A percentile compares a stretch with the other conserved stretches of the same genome.
Evolutionary conservation across 2,329 filamentous ascomycete genomes (phyloP).

Genomic region (Pseudogymnoascus sp.): DNA sequence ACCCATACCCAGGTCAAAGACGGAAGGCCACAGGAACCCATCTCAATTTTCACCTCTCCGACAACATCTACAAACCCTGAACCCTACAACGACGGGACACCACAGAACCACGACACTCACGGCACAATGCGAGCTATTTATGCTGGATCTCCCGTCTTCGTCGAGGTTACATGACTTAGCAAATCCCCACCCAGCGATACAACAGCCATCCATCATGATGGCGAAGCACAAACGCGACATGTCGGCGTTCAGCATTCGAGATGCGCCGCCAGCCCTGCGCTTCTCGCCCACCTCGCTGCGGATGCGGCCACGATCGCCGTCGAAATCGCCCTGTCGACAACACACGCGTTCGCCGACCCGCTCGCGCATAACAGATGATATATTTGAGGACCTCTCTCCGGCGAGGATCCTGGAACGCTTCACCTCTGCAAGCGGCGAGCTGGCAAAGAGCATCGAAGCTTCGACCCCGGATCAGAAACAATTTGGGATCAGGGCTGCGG

Average conservation of each 20-base stretch:
- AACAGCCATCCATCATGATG: not conserved
- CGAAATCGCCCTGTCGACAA: slow-evolving; percentile 1
- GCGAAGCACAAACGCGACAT: slow-evolving; percentile 6
- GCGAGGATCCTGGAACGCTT: slow-evolving; percentile 55
- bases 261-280: slow-evolving; percentile 4
- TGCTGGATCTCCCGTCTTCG: slow-evolving; percentile 3
- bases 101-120: not conserved
- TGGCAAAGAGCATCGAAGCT: slow-evolving; percentile 53
- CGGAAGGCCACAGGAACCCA: not conserved
- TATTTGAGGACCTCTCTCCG: slow-evolving; percentile 56
- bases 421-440: slow-evolving; percentile 42
- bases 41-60: not conserved
- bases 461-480: slow-evolving; percentile 61
- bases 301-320: slow-evolving; percentile 1
- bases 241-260: slow-evolving; percentile 3
- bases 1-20: not conserved
- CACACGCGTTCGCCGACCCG: slow-evolving; percentile 22
- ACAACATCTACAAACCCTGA: not conserved
- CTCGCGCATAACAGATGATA: slow-evolving; percentile 40
- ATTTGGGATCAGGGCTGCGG: slow-evolving; percentile 62
- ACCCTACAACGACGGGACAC: not conserved
- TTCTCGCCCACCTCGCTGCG: slow-evolving; percentile 5
- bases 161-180: not conserved
- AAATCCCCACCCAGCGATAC: not conserved
- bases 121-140: slow-evolving; percentile 8